phyloP scores from a whole-genome alignment of 1,284 basidiomycete genomes.

The Apiotrichum montevideense region DNA sequence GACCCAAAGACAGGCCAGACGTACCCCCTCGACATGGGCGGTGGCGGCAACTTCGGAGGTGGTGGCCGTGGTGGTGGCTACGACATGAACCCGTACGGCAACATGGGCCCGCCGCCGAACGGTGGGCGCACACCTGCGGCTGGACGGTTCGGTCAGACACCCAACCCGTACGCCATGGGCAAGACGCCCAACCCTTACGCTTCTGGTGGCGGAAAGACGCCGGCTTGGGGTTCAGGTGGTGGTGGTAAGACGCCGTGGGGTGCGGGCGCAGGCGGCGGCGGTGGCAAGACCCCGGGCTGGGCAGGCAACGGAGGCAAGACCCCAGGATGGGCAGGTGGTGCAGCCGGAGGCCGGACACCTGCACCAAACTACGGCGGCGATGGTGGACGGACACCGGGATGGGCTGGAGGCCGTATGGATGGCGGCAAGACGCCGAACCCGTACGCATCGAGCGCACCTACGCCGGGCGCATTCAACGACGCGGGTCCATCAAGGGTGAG shows the following conservation, averaged over 20 bases:
- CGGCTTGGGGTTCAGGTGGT: slow-evolving; percentile 45
- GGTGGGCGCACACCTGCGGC: slow-evolving; percentile 33
- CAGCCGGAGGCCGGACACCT: too few relatives aligned
- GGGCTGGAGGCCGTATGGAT: slow-evolving; percentile 17
- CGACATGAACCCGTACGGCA: slow-evolving; percentile 38
- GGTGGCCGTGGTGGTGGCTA: slow-evolving; percentile 21
- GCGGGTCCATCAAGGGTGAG: slow-evolving; percentile 36
- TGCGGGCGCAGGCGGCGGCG: slow-evolving; percentile 37
- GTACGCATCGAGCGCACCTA: slow-evolving; percentile 44
- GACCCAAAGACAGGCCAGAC: slow-evolving; percentile 53
- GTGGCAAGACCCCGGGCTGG: slow-evolving; percentile 2
- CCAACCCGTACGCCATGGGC: slow-evolving; percentile 58
- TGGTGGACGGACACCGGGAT: slow-evolving; percentile 46
- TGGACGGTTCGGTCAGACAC: slow-evolving; percentile 56
- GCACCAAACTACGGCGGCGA: slow-evolving; percentile 13
- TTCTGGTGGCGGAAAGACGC: slow-evolving; percentile 47
- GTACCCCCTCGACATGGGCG: slow-evolving; percentile 33
- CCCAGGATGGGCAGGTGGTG: slow-evolving; percentile 38
- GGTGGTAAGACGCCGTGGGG: slow-evolving; percentile 56
- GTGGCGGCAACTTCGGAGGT: slow-evolving; percentile 5
- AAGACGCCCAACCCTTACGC: slow-evolving; percentile 67
- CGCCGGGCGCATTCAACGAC: slow-evolving; percentile 23
- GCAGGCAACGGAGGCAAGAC: slow-evolving; percentile 39
- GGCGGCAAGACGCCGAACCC: slow-evolving; percentile 56
- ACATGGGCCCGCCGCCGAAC: slow-evolving; percentile 3